These are phyloP conservation scores for Alternaria sp. DNA, from an alignment of 2,329 filamentous ascomycete species.

Conservation along the genomic window DNA sequence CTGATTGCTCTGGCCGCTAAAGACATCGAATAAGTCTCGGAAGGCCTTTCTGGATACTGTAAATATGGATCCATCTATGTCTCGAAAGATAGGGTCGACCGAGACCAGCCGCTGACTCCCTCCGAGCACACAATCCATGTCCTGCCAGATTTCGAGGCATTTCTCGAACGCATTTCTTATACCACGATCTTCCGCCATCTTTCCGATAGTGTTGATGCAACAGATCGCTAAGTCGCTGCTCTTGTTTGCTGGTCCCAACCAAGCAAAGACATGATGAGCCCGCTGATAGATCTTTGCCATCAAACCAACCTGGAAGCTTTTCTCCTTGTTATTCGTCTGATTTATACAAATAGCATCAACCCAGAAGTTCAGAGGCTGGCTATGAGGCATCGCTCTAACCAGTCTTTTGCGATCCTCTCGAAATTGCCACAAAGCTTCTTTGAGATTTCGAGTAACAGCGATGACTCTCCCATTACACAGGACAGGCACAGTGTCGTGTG, in stretches of 20 bases:
- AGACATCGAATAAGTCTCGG: background rate
- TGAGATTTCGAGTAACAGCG: background rate
- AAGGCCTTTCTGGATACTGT: background rate
- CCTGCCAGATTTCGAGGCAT: background rate
- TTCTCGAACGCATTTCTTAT: background rate
- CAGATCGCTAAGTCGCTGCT: background rate
- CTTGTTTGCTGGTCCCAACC: slow-evolving; percentile 17
- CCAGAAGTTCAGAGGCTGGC: background rate
- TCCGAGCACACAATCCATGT: background rate
- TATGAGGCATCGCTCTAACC: background rate
- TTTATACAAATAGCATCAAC: background rate
- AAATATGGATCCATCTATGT: background rate
- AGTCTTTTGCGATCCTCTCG: background rate
- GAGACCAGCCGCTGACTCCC: too few species aligned
- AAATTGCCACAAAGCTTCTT: slow-evolving; percentile 1
- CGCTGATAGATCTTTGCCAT: slow-evolving; percentile 21
- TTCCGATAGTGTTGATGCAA: background rate
- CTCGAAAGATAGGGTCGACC: background rate
- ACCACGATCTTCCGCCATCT: background rate
- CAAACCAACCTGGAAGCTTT: slow-evolving; percentile 19
- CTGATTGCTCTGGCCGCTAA: background rate
- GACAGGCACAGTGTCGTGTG: background rate
- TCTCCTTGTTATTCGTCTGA: slow-evolving; percentile 10
- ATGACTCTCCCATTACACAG: background rate
- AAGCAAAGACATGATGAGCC: slow-evolving; percentile 11